phyloP scores from a whole-genome alignment of 169 alveolate genomes.

The Eimeria sp. region DNA sequence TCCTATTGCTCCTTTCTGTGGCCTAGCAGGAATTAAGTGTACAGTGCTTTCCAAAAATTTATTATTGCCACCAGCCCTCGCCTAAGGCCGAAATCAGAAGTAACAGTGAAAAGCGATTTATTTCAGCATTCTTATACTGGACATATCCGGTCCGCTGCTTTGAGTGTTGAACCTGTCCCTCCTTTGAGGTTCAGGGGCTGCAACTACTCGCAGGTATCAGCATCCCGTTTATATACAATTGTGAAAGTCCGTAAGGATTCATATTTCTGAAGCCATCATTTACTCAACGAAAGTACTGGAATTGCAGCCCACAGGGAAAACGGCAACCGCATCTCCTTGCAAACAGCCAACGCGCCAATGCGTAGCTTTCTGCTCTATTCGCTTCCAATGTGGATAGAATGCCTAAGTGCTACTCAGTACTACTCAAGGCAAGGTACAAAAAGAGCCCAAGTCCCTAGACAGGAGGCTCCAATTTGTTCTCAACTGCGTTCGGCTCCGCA shows the following conservation, averaged over 20 bases:
- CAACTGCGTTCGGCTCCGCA: no score
- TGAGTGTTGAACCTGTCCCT: not conserved
- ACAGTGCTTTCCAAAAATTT: not conserved
- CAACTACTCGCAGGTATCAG: not conserved
- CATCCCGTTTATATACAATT: not conserved
- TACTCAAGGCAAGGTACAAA: no score
- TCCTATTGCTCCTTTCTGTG: not conserved
- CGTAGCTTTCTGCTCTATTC: not conserved
- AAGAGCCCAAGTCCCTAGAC: no score
- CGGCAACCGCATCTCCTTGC: not conserved
- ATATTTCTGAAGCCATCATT: not conserved
- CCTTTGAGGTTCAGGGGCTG: not conserved
- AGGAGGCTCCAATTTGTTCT: no score
- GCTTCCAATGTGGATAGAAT: not conserved
- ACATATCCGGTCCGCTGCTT: not conserved
- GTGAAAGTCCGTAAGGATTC: not conserved
- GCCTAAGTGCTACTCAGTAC: no score
- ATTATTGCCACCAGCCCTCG: not conserved
- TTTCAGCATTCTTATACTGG: not conserved
- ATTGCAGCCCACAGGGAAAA: not conserved
- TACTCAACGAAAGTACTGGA: not conserved
- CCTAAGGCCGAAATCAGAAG: not conserved
- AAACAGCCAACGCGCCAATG: not conserved
- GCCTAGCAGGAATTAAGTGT: not conserved
- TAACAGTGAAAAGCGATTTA: not conserved